These are phyloP conservation scores for Backusella mclennaniae DNA, from an alignment of 192 early-diverging fungal genomes.

Conservation along the genomic window DNA sequence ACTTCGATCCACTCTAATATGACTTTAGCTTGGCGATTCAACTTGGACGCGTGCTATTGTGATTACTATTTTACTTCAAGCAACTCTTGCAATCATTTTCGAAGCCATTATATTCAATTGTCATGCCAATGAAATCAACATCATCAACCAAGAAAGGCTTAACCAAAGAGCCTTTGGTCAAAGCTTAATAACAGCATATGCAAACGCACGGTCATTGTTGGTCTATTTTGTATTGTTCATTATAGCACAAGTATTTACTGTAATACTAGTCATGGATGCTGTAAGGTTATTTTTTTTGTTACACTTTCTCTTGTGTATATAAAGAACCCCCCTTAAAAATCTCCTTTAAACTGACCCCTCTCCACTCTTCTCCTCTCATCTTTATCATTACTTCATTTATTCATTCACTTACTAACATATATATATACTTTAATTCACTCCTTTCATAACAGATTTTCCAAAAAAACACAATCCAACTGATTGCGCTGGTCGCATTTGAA, in stretches of 20 bases:
- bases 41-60: constrained; percentile 40
- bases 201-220: constrained; percentile 52
- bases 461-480: constrained; percentile 92
- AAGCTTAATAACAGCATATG: constrained; percentile 27
- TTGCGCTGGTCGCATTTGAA: constrained; percentile 72
- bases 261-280: constrained; percentile 83
- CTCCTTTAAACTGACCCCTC: background rate
- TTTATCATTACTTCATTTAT: background rate
- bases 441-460: constrained; percentile 62
- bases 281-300: constrained; percentile 31
- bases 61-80: constrained; percentile 26
- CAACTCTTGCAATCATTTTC: constrained; percentile 33
- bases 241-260: constrained; percentile 80
- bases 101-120: constrained; percentile 35
- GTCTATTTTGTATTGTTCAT: constrained; percentile 91
- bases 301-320: background rate
- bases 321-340: background rate
- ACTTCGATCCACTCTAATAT: background rate
- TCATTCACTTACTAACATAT: background rate
- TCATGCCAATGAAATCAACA: constrained; percentile 25
- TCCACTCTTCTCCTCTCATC: background rate
- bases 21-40: constrained; percentile 39
- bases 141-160: constrained; percentile 29
- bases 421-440: constrained; percentile 1
- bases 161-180: constrained; percentile 23